Base-by-base conservation (phyloP, 2,329 filamentous ascomycete genomes). In the Nemania diffusa region DNA sequence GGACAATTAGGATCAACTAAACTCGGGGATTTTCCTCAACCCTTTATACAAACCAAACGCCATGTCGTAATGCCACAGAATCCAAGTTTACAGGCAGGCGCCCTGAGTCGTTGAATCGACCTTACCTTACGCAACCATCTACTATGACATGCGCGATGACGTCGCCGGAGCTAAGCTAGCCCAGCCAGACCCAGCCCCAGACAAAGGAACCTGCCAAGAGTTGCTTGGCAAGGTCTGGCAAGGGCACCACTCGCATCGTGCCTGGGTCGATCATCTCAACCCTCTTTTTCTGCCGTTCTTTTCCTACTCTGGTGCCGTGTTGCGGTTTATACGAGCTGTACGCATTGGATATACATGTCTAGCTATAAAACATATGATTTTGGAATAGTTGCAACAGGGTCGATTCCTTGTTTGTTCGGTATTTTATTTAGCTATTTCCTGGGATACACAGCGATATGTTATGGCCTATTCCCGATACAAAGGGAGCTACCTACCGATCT, bases 131-230 rank as follows among this genome's bases (percentile, higher is more conserved):
- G 50, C 50, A 52, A 52, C 50, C 50, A 32, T 32, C 26, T 3
- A 13, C 13, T 20, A 52, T 52, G 50, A 52, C 50, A 52, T 52
- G 26, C n/a, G 15, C 50, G 15, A 52, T 55, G 56, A 58, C 56
- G 56, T 58, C 42, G 56, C 17, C 8, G 11, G 11, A 5, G 11
- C 11, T 9, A 6, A 37, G 29, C 52, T 52, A 52, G 50, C 15
- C 50, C 17, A 20, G 11, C 17, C 50, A 20, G 11, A 5, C 50
- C 13, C 13, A n/a, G 17, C 40, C 44, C 42, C 42, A 22, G 44
- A 48, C 44, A 48, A 48, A 48, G 44, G 20, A 6, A 27, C 50
- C 26, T 52, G 26, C 15, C 26, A 52, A 52, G 26, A 44, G 9
- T 3, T 15, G 22, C 11, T 50, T 50, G 22, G 46, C 11, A 44